Evolutionary conservation across 2,329 filamentous ascomycete genomes (phyloP).

Genomic region (Pseudogymnoascus sp.): DNA sequence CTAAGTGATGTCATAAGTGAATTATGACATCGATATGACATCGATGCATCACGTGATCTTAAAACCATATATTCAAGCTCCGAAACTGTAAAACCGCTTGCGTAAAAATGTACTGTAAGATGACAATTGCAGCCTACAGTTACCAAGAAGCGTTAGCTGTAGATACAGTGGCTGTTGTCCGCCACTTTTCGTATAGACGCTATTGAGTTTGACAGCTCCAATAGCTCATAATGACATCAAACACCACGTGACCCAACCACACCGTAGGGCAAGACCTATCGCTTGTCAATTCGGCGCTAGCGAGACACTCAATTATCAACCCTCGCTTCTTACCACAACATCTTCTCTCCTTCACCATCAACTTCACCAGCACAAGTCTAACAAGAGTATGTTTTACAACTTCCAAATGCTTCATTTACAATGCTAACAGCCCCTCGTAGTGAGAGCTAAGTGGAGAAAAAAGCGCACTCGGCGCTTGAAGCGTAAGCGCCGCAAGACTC

Average conservation of each 20-base stretch:
- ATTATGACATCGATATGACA: not conserved
- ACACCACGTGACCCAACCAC: not conserved
- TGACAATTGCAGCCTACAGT: not conserved
- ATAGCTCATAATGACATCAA: not conserved
- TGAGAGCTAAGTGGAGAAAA: constrained; percentile 99
- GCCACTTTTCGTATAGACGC: not conserved
- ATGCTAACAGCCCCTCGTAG: constrained; percentile 30
- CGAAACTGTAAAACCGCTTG: not conserved
- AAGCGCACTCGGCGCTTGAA: constrained; percentile 99
- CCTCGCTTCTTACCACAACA: not conserved
- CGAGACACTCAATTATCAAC: constrained; percentile 9
- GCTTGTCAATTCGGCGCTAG: constrained; percentile 8
- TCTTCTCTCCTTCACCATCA: constrained; percentile 32
- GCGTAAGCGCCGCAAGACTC: constrained; percentile 99
- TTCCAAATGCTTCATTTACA: constrained; percentile 28
- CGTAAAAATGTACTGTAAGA: not conserved
- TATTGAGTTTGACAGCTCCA: not conserved
- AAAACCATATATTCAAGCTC: not conserved
- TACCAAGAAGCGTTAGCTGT: not conserved
- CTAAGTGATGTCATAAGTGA: too few relatives aligned
- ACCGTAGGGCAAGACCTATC: constrained; percentile 7
- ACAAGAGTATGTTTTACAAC: constrained; percentile 33
- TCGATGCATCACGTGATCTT: not conserved
- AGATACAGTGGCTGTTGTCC: not conserved
- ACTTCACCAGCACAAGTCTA: constrained; percentile 33